A percentile compares a stretch with the other conserved stretches of the same genome.
Conservation (phyloP, 305 asterid genomes). For the Fraxinus sp. region DNA sequence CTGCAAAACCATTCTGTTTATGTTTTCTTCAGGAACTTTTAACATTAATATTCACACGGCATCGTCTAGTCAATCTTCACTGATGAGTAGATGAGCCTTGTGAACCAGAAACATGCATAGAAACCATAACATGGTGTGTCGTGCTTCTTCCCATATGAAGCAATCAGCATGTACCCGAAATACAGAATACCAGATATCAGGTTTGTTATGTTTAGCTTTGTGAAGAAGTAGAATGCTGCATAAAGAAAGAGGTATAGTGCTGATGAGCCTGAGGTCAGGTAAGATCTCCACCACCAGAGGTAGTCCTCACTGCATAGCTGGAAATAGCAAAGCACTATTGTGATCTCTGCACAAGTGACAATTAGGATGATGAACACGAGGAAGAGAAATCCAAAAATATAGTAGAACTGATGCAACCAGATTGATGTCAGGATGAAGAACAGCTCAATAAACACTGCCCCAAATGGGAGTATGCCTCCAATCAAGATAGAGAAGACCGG, state of each 20-base stretch:
- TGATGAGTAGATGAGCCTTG: slow-evolving; percentile 86
- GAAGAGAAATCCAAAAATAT: slow-evolving; percentile 86
- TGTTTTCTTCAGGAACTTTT: neutral
- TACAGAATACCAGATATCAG: slow-evolving; percentile 72
- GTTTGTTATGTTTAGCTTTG: slow-evolving; percentile 82
- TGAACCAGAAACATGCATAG: slow-evolving; percentile 88
- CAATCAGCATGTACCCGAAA: slow-evolving; percentile 86
- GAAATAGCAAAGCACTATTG: slow-evolving; percentile 85
- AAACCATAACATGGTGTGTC: too few species aligned
- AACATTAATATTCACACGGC: neutral
- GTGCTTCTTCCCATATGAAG: too few species aligned
- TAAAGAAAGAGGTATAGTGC: slow-evolving; percentile 84
- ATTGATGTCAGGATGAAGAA: slow-evolving; percentile 91
- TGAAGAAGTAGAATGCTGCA: slow-evolving; percentile 83
- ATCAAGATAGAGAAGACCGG: slow-evolving; percentile 77
- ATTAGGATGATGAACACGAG: slow-evolving; percentile 76
- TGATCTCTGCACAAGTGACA: slow-evolving; percentile 87
- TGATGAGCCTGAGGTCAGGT: slow-evolving; percentile 85
- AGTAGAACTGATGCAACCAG: slow-evolving; percentile 88
- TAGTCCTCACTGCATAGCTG: slow-evolving; percentile 93
- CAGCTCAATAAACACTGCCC: slow-evolving; percentile 88
- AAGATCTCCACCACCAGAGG: slow-evolving; percentile 96
- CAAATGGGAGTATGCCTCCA: slow-evolving; percentile 91
- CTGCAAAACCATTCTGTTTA: neutral
- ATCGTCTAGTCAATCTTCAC: slow-evolving; percentile 73